These are phyloP conservation scores for Lodderomyces theae DNA, from an alignment of 1,139 yeast species.

Conservation along the genomic window DNA sequence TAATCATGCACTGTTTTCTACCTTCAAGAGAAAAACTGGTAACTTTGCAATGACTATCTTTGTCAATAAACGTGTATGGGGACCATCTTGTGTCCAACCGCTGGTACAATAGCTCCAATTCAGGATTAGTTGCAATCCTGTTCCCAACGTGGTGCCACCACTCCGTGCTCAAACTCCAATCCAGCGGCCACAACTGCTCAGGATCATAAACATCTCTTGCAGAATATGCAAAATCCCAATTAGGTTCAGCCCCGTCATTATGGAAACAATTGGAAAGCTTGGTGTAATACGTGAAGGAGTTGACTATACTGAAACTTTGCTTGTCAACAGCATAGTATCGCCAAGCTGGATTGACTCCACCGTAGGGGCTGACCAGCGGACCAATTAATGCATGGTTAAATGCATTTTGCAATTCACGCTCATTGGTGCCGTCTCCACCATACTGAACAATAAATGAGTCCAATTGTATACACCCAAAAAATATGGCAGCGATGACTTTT, in stretches of 20 bases:
- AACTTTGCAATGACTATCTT: constrained; percentile 22
- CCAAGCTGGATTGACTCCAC: constrained; percentile 33
- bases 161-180: constrained; percentile 24
- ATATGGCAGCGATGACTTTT: constrained; percentile 31
- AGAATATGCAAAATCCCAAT: constrained; percentile 29
- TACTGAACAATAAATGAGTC: constrained; percentile 29
- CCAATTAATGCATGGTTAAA: constrained; percentile 29
- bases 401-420: constrained; percentile 18
- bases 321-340: constrained; percentile 31
- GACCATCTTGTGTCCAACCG: constrained; percentile 16
- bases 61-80: constrained; percentile 8
- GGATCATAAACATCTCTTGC: constrained; percentile 31
- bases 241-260: constrained; percentile 30
- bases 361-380: constrained; percentile 30
- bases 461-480: constrained; percentile 27
- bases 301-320: constrained; percentile 27
- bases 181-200: constrained; percentile 25
- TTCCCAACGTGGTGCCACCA: constrained; percentile 26
- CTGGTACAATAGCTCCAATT: constrained; percentile 16
- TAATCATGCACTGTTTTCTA: constrained; percentile 23
- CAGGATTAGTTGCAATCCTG: constrained; percentile 17
- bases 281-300: constrained; percentile 30
- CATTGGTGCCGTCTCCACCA: constrained; percentile 19
- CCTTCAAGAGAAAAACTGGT: constrained; percentile 26
- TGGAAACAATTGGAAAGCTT: constrained; percentile 26